Conservation (phyloP, 768 basidiomycete species). For the Boletus rubescentipes region DNA sequence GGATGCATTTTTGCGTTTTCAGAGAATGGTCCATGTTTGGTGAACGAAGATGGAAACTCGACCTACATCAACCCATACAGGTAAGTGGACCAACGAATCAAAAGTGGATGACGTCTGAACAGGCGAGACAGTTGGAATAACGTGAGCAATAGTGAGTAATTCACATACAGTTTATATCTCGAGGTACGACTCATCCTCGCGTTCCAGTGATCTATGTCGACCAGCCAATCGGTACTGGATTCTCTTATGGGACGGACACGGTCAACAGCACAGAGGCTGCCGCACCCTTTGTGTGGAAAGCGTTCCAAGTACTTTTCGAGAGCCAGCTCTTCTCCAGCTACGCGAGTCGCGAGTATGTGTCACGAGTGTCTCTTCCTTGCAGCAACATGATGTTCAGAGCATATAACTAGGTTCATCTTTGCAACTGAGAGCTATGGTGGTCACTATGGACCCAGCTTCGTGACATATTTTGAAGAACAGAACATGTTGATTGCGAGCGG, state of each 20-base stretch:
- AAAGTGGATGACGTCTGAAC: neutral
- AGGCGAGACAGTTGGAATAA: constrained; percentile 58
- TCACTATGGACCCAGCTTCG: constrained; percentile 65
- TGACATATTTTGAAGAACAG: constrained; percentile 63
- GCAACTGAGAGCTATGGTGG: constrained; percentile 70
- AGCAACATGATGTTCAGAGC: neutral
- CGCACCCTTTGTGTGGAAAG: constrained; percentile 57
- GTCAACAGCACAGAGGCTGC: constrained; percentile 55
- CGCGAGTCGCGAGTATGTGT: constrained; percentile 50
- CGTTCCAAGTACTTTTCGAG: constrained; percentile 63
- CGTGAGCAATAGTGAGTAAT: constrained; percentile 55
- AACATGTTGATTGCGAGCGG: constrained; percentile 50
- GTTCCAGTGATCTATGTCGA: constrained; percentile 67
- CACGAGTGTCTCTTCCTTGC: neutral
- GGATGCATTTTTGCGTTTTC: neutral
- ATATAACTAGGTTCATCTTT: constrained; percentile 50
- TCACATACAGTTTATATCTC: neutral
- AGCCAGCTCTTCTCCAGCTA: constrained; percentile 52
- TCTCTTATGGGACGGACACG: constrained; percentile 55
- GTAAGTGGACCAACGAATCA: constrained; percentile 26
- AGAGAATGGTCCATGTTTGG: constrained; percentile 67
- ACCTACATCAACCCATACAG: constrained; percentile 62
- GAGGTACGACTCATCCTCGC: neutral
- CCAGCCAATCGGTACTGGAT: constrained; percentile 66
- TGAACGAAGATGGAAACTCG: constrained; percentile 51